Evolutionary conservation across 202 grass and related monocot species (phyloP).

Genomic region (Elaeis oleifera): DNA sequence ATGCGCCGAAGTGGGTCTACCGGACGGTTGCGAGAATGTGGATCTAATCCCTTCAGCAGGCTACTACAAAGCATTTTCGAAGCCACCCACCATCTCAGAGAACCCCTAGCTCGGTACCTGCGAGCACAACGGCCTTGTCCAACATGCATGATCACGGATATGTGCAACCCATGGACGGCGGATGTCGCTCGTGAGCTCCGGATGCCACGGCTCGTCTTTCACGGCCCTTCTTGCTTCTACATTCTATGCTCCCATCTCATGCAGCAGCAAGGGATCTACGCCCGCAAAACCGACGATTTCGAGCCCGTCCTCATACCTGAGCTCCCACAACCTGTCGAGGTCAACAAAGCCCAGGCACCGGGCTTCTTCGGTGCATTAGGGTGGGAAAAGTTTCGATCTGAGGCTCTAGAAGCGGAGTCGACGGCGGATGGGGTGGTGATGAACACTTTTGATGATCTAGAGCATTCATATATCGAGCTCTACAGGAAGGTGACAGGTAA

Average conservation of each 20-base stretch:
- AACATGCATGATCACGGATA: constrained; percentile 22
- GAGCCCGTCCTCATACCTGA: constrained; percentile 29
- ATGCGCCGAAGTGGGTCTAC: constrained; percentile 21
- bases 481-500: constrained; percentile 22
- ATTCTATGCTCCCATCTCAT: constrained; percentile 7
- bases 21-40: constrained; percentile 9
- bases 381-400: constrained; percentile 14
- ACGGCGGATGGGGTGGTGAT: constrained; percentile 34
- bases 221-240: constrained; percentile 5
- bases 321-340: constrained; percentile 39
- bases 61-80: not conserved
- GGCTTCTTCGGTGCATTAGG: not conserved
- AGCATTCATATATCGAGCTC: constrained; percentile 39
- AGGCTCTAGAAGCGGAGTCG: constrained; percentile 22
- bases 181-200: constrained; percentile 5
- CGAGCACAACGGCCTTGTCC: not conserved
- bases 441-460: constrained; percentile 59
- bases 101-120: constrained; percentile 14
- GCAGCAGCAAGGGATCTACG: not conserved
- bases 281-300: constrained; percentile 22
- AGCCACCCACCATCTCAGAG: constrained; percentile 24
- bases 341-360: constrained; percentile 28
- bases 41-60: constrained; percentile 3
- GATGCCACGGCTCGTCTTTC: constrained; percentile 21
- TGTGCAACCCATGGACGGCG: constrained; percentile 14